Percentiles rank a stretch among this genome's conserved stretches.
These are phyloP conservation scores for Mucor ambiguus DNA, from an alignment of 371 early-diverging fungal species.

Conservation along the genomic window DNA sequence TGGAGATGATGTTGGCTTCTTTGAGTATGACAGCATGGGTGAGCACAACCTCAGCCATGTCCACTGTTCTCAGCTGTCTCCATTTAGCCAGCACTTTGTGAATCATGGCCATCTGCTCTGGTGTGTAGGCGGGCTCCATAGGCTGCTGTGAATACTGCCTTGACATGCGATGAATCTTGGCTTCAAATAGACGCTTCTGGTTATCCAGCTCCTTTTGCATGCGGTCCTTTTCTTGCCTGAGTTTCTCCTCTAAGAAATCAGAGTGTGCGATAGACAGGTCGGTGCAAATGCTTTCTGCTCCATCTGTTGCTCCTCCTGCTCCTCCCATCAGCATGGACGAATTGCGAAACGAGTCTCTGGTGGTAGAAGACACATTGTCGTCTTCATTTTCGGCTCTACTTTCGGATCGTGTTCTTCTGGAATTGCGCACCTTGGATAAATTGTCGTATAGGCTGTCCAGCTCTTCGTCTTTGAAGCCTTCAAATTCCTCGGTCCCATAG, in stretches of 20 bases:
- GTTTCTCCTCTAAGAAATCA: slow-evolving; percentile 52
- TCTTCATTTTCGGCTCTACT: slow-evolving; percentile 50
- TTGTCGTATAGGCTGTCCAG: slow-evolving; percentile 62
- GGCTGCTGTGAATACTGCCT: slow-evolving; percentile 46
- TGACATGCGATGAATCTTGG: slow-evolving; percentile 50
- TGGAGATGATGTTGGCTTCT: slow-evolving; percentile 86
- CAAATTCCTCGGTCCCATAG: slow-evolving; percentile 48
- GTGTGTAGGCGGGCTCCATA: slow-evolving; percentile 36
- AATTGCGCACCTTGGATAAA: slow-evolving; percentile 55
- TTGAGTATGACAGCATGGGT: slow-evolving; percentile 76
- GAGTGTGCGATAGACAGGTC: slow-evolving; percentile 36
- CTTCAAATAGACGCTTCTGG: slow-evolving; percentile 52
- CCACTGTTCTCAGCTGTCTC: slow-evolving; percentile 66
- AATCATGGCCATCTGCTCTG: slow-evolving; percentile 54
- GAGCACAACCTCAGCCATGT: slow-evolving; percentile 75
- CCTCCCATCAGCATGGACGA: slow-evolving; percentile 37
- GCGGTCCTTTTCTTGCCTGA: slow-evolving; percentile 55
- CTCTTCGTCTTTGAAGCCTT: slow-evolving; percentile 61
- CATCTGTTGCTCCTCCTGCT: slow-evolving; percentile 46
- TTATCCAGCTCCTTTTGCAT: slow-evolving; percentile 57
- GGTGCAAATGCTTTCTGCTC: slow-evolving; percentile 49
- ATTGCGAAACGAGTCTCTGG: slow-evolving; percentile 50
- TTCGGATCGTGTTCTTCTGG: slow-evolving; percentile 56
- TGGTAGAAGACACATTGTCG: slow-evolving; percentile 54
- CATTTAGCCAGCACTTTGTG: slow-evolving; percentile 55